These are phyloP conservation scores for Colletotrichum sp. DNA, from an alignment of 2,329 filamentous ascomycete species.

Conservation along the genomic window DNA sequence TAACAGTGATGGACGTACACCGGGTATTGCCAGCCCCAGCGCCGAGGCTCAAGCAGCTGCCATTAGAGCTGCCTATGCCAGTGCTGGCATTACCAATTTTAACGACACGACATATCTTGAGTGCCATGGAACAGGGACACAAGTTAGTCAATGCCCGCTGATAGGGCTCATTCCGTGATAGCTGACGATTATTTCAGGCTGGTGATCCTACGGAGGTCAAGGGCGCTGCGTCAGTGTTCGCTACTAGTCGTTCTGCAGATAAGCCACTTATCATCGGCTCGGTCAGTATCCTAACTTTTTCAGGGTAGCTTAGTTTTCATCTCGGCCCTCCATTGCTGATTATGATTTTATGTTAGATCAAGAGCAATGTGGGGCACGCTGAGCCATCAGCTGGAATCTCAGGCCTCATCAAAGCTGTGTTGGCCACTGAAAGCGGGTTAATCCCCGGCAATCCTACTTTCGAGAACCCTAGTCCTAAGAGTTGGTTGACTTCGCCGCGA, in stretches of 20 bases:
- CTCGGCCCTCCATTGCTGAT: neutral
- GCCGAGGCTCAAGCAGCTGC: conserved; percentile 31
- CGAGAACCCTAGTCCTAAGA: conserved; percentile 42
- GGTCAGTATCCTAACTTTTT: neutral
- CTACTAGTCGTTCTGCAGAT: neutral
- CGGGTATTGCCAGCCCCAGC: conserved; percentile 39
- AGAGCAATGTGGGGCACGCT: conserved; percentile 36
- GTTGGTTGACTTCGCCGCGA: neutral
- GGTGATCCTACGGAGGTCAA: conserved; percentile 42
- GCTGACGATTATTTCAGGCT: conserved; percentile 3
- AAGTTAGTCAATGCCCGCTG: neutral
- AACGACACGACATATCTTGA: conserved; percentile 37
- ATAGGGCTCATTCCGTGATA: neutral
- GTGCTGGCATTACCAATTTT: conserved; percentile 27
- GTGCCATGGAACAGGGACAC: conserved; percentile 44
- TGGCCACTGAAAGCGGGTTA: conserved; percentile 28
- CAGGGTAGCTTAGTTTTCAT: neutral
- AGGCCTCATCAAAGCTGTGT: conserved; percentile 32
- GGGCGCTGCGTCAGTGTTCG: conserved; percentile 31
- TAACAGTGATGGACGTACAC: conserved; percentile 37
- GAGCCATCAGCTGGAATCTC: conserved; percentile 33
- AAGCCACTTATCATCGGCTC: conserved; percentile 32
- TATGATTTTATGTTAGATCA: conserved; percentile 22
- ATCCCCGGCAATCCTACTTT: conserved; percentile 30
- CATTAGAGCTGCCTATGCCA: conserved; percentile 32